phyloP scores from a whole-genome alignment of 2,329 filamentous ascomycete species.

The Clonostachys sp. region DNA sequence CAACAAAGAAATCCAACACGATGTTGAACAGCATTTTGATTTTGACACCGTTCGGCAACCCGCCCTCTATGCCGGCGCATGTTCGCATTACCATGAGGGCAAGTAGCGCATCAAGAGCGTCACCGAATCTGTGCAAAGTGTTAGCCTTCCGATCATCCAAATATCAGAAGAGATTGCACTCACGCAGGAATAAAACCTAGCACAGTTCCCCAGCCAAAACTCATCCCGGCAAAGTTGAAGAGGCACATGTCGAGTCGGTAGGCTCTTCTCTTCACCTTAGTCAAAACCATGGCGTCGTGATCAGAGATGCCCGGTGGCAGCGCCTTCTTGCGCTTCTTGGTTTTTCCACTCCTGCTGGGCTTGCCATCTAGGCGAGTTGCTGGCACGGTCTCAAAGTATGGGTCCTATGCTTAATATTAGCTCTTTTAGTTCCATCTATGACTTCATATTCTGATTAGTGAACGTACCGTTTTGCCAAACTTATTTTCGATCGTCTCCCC shows the following conservation, averaged over 20 bases:
- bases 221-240: conserved; percentile 75
- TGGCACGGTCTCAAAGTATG: conserved; percentile 80
- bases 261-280: conserved; percentile 78
- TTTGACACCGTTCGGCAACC: conserved; percentile 58
- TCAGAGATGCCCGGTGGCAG: conserved; percentile 77
- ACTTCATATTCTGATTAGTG: background rate
- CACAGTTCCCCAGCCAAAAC: conserved; percentile 85
- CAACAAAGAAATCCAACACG: conserved; percentile 66
- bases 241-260: conserved; percentile 82
- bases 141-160: conserved; percentile 8
- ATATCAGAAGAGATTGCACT: conserved; percentile 29
- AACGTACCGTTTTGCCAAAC: conserved; percentile 48
- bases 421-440: background rate
- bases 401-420: conserved; percentile 56
- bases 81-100: conserved; percentile 71
- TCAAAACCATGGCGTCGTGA: conserved; percentile 78
- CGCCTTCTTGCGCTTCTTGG: conserved; percentile 81
- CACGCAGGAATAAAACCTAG: conserved; percentile 80
- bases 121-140: conserved; percentile 55
- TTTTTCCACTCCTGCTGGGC: conserved; percentile 54
- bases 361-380: conserved; percentile 65
- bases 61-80: conserved; percentile 71
- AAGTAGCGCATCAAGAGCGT: conserved; percentile 68
- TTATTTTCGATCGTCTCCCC: conserved; percentile 53
- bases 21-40: conserved; percentile 80